Base-by-base conservation (phyloP, 1,284 basidiomycete species). In the Singerocomus inundabilis region DNA sequence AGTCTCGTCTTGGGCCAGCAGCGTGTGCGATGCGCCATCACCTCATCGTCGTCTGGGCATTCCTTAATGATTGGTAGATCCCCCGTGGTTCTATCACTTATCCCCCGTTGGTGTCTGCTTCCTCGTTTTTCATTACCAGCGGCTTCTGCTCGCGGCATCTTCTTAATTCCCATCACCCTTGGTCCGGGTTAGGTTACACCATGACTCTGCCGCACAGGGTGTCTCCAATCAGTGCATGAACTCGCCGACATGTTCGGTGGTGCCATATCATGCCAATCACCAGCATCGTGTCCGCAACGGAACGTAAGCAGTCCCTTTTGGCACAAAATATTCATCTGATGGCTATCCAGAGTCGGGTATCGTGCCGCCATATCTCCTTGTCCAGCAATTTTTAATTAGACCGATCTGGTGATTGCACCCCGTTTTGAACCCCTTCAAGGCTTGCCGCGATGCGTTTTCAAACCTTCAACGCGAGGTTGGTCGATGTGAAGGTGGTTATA, bases 241-340 rank as follows among this genome's bases (percentile, higher is more conserved):
- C 16, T 35, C 5, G 5, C 58, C 52, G 60, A 53, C 18, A 31
- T 3, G 21, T 5, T 35, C 56, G 48, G 58, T 41, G 54, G 45
- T 39, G 24, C 26, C 18, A 11, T 9, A 4, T 8, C 32, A 8
- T 49, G 41, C 44, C 62, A 63, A 51, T 34, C 46, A 33, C 24
- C 25, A 43, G 9, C 25, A 35, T 5, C 13, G 40, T 31, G 32
- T 41, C 13, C 29, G 39, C 7, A 31, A 50, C 37, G 28, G 37
- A 60, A 41, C 43, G 37, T 41, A 13, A 4, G 10, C 9, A 9
- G 15, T 53, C 10, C 44, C 33, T 44, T 51, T 58, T 28, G 4
- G 5, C 33, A 38, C n/a, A 9, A 31, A 43, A 36, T 9, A 33
- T 21, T 10, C 31, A 39, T 34, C 32, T 44, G 13, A 33, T 43